Evolutionary conservation across 305 asterid genomes (phyloP).

Genomic region (Andrographis paniculata): DNA sequence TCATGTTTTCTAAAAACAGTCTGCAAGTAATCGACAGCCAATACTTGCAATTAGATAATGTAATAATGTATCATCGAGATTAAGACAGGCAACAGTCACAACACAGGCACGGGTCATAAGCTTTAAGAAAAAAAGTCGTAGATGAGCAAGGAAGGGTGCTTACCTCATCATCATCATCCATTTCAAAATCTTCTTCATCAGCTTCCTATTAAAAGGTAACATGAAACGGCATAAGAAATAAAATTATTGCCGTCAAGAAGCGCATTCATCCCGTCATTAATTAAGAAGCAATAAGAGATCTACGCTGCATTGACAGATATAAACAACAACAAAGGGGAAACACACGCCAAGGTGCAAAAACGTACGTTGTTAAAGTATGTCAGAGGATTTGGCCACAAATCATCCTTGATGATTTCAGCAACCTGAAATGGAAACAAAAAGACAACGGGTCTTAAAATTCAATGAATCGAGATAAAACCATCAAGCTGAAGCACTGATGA

Average conservation of each 20-base stretch:
- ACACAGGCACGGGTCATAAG: too few relatives aligned
- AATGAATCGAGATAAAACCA: neutral
- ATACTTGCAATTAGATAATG: too few relatives aligned
- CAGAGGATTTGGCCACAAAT: conserved; percentile 90
- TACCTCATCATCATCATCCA: conserved; percentile 70
- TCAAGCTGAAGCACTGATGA: conserved; percentile 1
- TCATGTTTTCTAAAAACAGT: too few relatives aligned
- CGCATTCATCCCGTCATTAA: neutral
- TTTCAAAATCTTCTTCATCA: conserved; percentile 73
- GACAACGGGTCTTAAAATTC: conserved; percentile 2
- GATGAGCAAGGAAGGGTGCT: neutral
- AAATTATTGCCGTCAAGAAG: conserved; percentile 1
- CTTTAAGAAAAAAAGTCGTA: neutral
- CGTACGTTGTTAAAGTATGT: conserved; percentile 70
- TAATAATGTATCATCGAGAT: too few relatives aligned
- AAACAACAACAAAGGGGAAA: too few relatives aligned
- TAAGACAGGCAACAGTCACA: too few relatives aligned
- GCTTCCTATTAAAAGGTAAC: conserved; percentile 41
- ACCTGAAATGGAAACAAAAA: conserved; percentile 35
- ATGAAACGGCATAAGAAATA: conserved; percentile 4
- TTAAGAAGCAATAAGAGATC: neutral
- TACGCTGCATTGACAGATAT: too few relatives aligned
- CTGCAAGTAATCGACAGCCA: too few relatives aligned
- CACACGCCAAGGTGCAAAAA: too few relatives aligned
- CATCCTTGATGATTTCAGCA: conserved; percentile 94